Evolutionary conservation across 345 rosid species (phyloP), one percentile per base, ranked within the genome.

Genomic region (Theobroma cacao): DNA sequence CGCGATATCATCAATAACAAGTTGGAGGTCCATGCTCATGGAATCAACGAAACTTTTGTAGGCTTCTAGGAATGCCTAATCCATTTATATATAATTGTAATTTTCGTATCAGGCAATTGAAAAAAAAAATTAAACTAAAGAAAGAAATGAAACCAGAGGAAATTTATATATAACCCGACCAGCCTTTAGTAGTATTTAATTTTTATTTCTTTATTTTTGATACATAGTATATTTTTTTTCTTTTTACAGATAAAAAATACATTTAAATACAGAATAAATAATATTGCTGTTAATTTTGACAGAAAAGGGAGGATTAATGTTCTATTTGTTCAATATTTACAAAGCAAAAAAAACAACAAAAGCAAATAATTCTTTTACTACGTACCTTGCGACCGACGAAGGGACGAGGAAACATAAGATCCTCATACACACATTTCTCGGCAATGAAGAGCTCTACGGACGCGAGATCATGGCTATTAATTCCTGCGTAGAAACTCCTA

Each of bases 351-450:
- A 4, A 0, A 4, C 2, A 7, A 38, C 4, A 38, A 4, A 7
- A 38, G 4, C 41, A 38, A 5, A 38, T 38, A 4, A 38, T 38
- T 7, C 4, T 38, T 6, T 22, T 61, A 40, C 62, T 28, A 41
- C 53, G 17, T 22, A 93, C 96, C 97, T 82, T 80, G 50, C 95
- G 93, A 82, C 97, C 98, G 65, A 88, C 85, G 36, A 92, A 94
- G 4, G 98, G 97, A 14, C 80, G 80, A 1, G 95, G 82, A 81
- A 92, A 92, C 82, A 92, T 80, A 20, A 92, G 98, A 82, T 94
- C 98, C 81, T 94, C 98, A 77, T 94, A 94, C 22, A 91, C 89
- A 59, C 95, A 92, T 9, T 90, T 81, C 36, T 90, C 88, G 1
- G 92, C 91, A 6, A 94, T 92, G 72, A 94, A 97, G 60, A 80